These are phyloP conservation scores for Wickerhamomyces hampshirensis DNA, from an alignment of 805 yeast species.

Conservation along the genomic window DNA sequence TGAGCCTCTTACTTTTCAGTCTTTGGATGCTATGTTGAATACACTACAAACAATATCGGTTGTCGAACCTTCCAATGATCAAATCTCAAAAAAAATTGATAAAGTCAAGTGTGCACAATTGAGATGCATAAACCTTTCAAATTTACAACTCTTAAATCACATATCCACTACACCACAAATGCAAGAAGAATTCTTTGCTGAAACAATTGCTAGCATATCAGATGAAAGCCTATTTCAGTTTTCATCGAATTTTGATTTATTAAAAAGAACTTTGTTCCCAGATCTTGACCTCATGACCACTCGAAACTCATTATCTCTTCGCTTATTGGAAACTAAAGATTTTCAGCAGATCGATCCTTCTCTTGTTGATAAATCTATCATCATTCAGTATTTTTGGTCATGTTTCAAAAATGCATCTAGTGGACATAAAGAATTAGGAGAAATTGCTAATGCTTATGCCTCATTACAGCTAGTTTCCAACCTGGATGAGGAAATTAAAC, in stretches of 20 bases:
- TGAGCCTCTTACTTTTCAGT: neutral
- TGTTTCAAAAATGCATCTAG: slow-evolving; percentile 39
- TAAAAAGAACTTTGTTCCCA: slow-evolving; percentile 11
- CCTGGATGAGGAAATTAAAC: slow-evolving; percentile 9
- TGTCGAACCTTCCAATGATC: neutral
- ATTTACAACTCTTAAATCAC: slow-evolving; percentile 1
- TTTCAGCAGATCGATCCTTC: slow-evolving; percentile 22
- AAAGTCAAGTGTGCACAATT: neutral
- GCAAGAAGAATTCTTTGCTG: slow-evolving; percentile 8
- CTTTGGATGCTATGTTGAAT: neutral
- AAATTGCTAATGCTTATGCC: slow-evolving; percentile 32
- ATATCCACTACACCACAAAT: slow-evolving; percentile 3
- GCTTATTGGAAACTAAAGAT: slow-evolving; percentile 25
- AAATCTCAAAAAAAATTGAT: neutral
- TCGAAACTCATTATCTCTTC: slow-evolving; percentile 18
- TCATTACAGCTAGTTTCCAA: slow-evolving; percentile 19
- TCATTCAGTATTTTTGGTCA: slow-evolving; percentile 34
- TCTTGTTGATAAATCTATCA: slow-evolving; percentile 9
- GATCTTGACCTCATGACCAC: slow-evolving; percentile 12
- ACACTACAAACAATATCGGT: neutral
- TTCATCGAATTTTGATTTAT: neutral
- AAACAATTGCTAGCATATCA: slow-evolving; percentile 4
- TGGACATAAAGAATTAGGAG: slow-evolving; percentile 35
- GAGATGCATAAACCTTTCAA: neutral
- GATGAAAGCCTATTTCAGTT: neutral